Conservation (phyloP, 345 rosid species). For the Gossypium australe region DNA sequence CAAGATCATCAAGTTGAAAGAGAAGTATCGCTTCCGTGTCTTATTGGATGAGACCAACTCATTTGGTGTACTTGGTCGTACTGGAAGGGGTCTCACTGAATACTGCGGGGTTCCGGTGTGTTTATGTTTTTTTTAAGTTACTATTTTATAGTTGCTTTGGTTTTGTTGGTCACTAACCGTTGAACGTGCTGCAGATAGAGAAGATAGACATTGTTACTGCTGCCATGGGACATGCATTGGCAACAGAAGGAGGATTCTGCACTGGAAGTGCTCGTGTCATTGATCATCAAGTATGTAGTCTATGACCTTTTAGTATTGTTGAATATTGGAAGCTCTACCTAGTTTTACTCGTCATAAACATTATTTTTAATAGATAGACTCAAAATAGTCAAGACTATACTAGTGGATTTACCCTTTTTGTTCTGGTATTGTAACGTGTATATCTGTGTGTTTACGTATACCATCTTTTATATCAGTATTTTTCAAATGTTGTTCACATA, state of each 20-base stretch:
- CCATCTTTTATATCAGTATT: too few relatives aligned
- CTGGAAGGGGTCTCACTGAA: conserved; percentile 96
- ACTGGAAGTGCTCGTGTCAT: conserved; percentile 87
- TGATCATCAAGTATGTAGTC: conserved; percentile 70
- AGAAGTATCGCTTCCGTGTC: conserved; percentile 83
- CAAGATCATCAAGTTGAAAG: conserved; percentile 82
- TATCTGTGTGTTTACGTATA: too few relatives aligned
- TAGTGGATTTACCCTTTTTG: too few relatives aligned
- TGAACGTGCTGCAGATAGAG: conserved; percentile 47
- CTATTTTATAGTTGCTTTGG: conserved; percentile 13
- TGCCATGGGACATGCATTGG: conserved; percentile 94
- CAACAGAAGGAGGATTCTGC: conserved; percentile 98
- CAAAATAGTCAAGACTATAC: too few relatives aligned
- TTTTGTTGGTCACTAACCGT: conserved; percentile 16
- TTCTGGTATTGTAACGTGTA: too few relatives aligned
- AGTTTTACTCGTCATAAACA: neutral
- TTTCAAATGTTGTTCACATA: too few relatives aligned
- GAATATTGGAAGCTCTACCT: conserved; percentile 4
- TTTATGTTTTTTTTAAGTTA: conserved; percentile 7
- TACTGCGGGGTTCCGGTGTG: conserved; percentile 68
- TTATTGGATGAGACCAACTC: conserved; percentile 96
- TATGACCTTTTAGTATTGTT: neutral
- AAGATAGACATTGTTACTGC: conserved; percentile 95
- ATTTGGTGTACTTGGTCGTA: conserved; percentile 81
- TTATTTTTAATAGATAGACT: neutral